Conservation (phyloP, 208 protist species). For the Wallacemonas collosoma region DNA sequence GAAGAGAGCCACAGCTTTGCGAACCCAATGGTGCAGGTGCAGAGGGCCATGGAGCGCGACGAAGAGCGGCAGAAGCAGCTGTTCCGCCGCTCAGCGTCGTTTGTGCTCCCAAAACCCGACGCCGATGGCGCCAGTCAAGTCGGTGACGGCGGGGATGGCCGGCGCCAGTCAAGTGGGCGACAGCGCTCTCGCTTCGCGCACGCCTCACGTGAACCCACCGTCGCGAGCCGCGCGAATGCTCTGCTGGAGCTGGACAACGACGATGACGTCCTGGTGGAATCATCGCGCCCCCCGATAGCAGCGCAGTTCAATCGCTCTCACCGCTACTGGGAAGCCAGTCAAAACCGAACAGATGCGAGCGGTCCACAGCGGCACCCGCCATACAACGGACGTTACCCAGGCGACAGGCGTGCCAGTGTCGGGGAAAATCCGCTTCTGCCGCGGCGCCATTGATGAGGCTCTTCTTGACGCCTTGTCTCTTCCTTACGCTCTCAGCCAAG, state of each 20-base stretch:
- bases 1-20: neutral
- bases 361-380: neutral
- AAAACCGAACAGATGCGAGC: neutral
- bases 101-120: conserved; percentile 18
- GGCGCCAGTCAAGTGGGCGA: neutral
- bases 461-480: too few species aligned
- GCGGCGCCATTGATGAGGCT: neutral
- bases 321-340: neutral
- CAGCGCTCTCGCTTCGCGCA: neutral
- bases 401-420: too few species aligned
- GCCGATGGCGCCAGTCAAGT: neutral
- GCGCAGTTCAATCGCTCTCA: neutral
- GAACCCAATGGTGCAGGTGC: conserved; percentile 13
- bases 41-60: conserved; percentile 3
- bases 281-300: too few species aligned
- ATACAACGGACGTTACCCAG: neutral
- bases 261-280: neutral
- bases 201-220: neutral
- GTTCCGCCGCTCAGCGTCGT: conserved; percentile 11
- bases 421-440: neutral
- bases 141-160: neutral
- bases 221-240: neutral
- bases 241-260: neutral
- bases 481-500: neutral
- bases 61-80: conserved; percentile 1